A percentile compares a stretch with the other conserved stretches of the same genome.
Evolutionary conservation across 2,329 filamentous ascomycete species (phyloP).

Genomic region (Aotearoamyces nothofagi): DNA sequence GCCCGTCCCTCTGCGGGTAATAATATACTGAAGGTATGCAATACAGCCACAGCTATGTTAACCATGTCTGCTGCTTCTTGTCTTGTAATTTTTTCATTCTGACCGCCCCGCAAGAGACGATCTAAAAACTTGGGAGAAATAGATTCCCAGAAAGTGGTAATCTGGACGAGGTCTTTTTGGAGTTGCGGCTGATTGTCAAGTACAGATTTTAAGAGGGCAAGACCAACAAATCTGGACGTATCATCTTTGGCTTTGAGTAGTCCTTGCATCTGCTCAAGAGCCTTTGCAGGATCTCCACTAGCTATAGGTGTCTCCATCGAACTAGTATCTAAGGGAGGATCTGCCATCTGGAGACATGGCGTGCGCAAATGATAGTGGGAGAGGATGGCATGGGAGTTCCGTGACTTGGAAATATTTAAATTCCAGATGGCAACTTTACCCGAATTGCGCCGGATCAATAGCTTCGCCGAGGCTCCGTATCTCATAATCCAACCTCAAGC

Average conservation of each 20-base stretch:
- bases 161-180: slow-evolving; percentile 27
- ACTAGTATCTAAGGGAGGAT: background rate
- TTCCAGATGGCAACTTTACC: slow-evolving; percentile 1
- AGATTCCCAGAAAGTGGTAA: slow-evolving; percentile 40
- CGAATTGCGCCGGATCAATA: slow-evolving; percentile 1
- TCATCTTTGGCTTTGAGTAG: slow-evolving; percentile 47
- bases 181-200: slow-evolving; percentile 43
- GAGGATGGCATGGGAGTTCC: background rate
- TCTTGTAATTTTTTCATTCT: slow-evolving; percentile 18
- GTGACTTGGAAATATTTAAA: background rate
- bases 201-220: slow-evolving; percentile 49
- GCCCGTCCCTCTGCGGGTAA: slow-evolving; percentile 32
- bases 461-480: slow-evolving; percentile 2
- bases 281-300: slow-evolving; percentile 8
- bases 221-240: slow-evolving; percentile 51
- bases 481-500: too few species aligned
- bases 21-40: slow-evolving; percentile 45
- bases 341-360: slow-evolving; percentile 5
- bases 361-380: too few species aligned
- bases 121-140: slow-evolving; percentile 50
- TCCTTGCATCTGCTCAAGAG: slow-evolving; percentile 33
- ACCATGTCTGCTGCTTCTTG: slow-evolving; percentile 42
- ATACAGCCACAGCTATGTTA: slow-evolving; percentile 43
- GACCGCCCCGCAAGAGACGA: slow-evolving; percentile 41
- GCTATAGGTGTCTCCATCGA: slow-evolving; percentile 1